Evolutionary conservation across 805 yeast species (phyloP), one percentile per base, ranked within the genome.

Genomic region (Kodamaea fukazawae): DNA sequence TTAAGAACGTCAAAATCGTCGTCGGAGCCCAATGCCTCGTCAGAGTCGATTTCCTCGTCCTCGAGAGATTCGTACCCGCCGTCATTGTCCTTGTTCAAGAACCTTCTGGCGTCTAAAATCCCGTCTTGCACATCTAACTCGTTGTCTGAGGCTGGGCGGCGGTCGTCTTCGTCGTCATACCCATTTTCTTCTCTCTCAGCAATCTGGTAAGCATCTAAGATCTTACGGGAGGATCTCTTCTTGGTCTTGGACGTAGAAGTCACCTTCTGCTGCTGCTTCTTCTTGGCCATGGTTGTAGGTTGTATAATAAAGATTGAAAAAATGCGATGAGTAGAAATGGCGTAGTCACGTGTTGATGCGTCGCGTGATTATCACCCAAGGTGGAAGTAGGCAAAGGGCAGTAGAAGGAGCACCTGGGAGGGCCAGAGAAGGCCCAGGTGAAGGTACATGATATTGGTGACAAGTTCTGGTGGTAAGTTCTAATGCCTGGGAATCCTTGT

Each of bases 21-120:
- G 42, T 76, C 95, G 0, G 93, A 82, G 0, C 93, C 96, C 43
- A 86, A 63, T 0, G 95, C 96, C 51, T 85, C 96, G 58, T 89
- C 96, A 1, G 96, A 86, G 51, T 83, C 87, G 33, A 85, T 67
- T 44, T 85, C 86, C 53, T 79, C 86, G 51, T 79, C 85, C 34
- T 69, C 78, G 46, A 78, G 66, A 4, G 53, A 61, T 27, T 52
- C 58, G 32, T 49, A 54, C 2, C 55, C 62, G 27, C 32, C 52
- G 14, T 38, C 53, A 12, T 45, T 46, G 3, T 16, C 31, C 15
- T 34, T n/a, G 23, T 55, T 56, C 32, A 65, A 45, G 41, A 68
- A 59, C 34, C 52, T 61, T 13, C 70, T 55, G 12, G 74, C 73
- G 55, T 68, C 67, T 56, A 70, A 46, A 7, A 70, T 49, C n/a